phyloP scores from a whole-genome alignment of 2,329 filamentous ascomycete species.

The Teratosphaeria viscida region DNA sequence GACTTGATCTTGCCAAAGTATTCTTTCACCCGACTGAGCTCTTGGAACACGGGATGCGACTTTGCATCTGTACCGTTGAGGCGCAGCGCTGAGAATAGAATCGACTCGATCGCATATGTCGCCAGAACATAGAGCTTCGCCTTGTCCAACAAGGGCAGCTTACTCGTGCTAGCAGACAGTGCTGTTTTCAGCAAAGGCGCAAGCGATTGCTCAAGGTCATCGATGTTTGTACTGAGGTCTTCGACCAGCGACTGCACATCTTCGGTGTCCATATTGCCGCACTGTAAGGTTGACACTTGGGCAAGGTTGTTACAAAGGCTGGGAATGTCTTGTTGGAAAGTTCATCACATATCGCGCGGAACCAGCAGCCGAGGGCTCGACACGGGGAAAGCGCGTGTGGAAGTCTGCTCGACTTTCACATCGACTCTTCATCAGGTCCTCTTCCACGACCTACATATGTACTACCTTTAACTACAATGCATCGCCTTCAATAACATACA shows the following conservation, averaged over 20 bases:
- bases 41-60: constrained; percentile 71
- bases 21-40: constrained; percentile 76
- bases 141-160: constrained; percentile 84
- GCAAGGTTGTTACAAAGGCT: neutral
- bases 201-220: constrained; percentile 64
- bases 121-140: constrained; percentile 85
- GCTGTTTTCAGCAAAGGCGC: constrained; percentile 58
- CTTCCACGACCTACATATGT: neutral
- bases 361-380: neutral
- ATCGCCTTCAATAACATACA: neutral
- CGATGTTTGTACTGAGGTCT: constrained; percentile 60
- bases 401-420: neutral
- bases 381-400: neutral
- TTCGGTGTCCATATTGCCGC: constrained; percentile 39
- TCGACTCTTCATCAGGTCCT: neutral
- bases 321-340: neutral
- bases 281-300: neutral
- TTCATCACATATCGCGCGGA: neutral
- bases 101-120: constrained; percentile 81
- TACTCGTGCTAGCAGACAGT: constrained; percentile 58
- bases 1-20: constrained; percentile 89
- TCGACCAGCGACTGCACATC: constrained; percentile 59
- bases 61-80: constrained; percentile 68
- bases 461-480: neutral
- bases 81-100: constrained; percentile 74